Evolutionary conservation across 2,329 filamentous ascomycete genomes (phyloP), one percentile per base, ranked within the genome.

Genomic region (Fusarium nisikadoi): DNA sequence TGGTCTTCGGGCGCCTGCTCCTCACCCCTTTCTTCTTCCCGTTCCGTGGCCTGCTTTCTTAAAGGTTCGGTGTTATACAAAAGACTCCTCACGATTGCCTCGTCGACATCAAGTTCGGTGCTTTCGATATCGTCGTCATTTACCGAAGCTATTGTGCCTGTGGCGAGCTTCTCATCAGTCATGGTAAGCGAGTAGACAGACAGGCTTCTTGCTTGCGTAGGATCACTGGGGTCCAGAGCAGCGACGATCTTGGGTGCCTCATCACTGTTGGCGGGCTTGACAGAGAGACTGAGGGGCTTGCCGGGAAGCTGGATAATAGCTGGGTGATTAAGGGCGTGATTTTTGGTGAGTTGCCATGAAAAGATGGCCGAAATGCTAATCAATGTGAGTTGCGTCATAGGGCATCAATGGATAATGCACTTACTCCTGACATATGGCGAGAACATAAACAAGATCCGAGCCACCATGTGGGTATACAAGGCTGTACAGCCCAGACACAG

Each of bases 361-460:
- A 95, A 90, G 13, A 97, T 82, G 43, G 87, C 92, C 64, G 90
- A 87, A 60, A 88, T 79, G 39, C 86, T 90, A 70, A 16, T 33
- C 19, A 43, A n/a, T 27, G 67, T 81, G 59, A 78, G 70, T 66
- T 67, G 12, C 35, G 13, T 25, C 35, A 29, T 3, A 8, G 13
- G 6, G 41, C 9, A 23, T 42, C 42, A 36, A 3, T 25, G 27
- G 11, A 19, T 5, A 27, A 29, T 33, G n/a, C 47, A 49, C 84
- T 82, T 83, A 90, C 89, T 86, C 88, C 83, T 91, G 89, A 69
- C 81, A 85, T 49, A 88, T 81, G 38, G 85, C 85, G n/a, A 90
- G 81, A 4, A 91, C 76, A 49, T 80, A 81, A 27, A 74, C 77
- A 33, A 80, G 68, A 9, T 73, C 72, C 8, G 75, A 79, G 2